These are phyloP conservation scores for Fusarium musae DNA, from an alignment of 2,329 filamentous ascomycete genomes.

Conservation along the genomic window DNA sequence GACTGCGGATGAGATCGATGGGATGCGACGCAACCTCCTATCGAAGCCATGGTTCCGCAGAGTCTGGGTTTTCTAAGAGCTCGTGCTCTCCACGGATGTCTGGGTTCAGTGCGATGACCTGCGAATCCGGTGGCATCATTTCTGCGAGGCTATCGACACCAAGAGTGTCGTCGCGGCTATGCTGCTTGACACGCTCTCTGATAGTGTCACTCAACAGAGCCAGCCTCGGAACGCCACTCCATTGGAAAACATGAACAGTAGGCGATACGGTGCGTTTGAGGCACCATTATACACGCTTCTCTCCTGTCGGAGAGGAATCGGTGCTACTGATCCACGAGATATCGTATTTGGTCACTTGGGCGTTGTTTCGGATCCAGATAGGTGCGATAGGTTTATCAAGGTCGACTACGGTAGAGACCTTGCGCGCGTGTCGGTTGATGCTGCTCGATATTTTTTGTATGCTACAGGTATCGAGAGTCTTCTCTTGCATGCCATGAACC, in stretches of 20 bases:
- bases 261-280: neutral
- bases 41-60: neutral
- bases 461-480: neutral
- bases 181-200: neutral
- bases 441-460: neutral
- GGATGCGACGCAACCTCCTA: fast-evolving
- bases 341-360: neutral
- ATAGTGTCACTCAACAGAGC: fast-evolving
- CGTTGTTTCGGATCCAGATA: neutral
- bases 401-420: neutral
- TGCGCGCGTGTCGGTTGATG: neutral
- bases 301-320: neutral
- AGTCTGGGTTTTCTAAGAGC: neutral
- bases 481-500: neutral
- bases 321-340: fast-evolving
- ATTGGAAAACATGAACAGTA: neutral
- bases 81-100: neutral
- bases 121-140: neutral
- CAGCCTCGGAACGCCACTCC: neutral
- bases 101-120: neutral
- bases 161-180: neutral
- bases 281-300: neutral
- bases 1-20: neutral
- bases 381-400: neutral
- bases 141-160: fast-evolving